These are phyloP conservation scores for Didymella sp. DNA, from an alignment of 2,329 filamentous ascomycete genomes.

Conservation along the genomic window DNA sequence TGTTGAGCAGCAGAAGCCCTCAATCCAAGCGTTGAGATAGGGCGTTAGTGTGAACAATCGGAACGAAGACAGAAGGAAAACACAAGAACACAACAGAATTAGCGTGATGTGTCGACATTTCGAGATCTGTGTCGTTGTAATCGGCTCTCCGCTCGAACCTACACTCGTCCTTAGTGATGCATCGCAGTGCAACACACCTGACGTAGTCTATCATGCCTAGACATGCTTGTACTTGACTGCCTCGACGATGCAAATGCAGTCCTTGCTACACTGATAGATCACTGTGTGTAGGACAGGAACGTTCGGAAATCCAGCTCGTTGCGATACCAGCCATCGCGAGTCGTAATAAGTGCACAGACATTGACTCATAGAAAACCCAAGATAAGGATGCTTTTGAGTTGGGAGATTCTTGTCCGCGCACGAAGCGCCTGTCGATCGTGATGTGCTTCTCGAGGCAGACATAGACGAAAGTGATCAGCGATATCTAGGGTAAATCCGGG, in stretches of 20 bases:
- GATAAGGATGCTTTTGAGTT: slow-evolving; percentile 2
- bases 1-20: neutral
- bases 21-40: too few species aligned
- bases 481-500: slow-evolving; percentile 10
- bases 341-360: neutral
- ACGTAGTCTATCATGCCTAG: slow-evolving; percentile 2
- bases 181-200: slow-evolving; percentile 7
- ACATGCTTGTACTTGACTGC: neutral
- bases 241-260: neutral
- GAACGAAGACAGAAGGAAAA: neutral
- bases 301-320: neutral
- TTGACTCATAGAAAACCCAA: neutral
- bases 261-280: neutral
- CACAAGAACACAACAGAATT: neutral
- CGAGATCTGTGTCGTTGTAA: neutral
- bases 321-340: neutral
- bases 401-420: slow-evolving; percentile 9
- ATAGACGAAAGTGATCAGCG: slow-evolving; percentile 6
- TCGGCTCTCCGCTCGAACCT: slow-evolving; percentile 1
- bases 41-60: neutral
- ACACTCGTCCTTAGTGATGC: neutral
- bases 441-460: slow-evolving; percentile 3
- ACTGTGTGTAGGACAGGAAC: neutral
- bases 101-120: neutral
- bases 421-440: slow-evolving; percentile 11